A percentile compares a stretch with the other conserved stretches of the same genome.
These are phyloP conservation scores for Stentor coeruleus DNA, from an alignment of 73 alveolate genomes.

Conservation along the genomic window DNA sequence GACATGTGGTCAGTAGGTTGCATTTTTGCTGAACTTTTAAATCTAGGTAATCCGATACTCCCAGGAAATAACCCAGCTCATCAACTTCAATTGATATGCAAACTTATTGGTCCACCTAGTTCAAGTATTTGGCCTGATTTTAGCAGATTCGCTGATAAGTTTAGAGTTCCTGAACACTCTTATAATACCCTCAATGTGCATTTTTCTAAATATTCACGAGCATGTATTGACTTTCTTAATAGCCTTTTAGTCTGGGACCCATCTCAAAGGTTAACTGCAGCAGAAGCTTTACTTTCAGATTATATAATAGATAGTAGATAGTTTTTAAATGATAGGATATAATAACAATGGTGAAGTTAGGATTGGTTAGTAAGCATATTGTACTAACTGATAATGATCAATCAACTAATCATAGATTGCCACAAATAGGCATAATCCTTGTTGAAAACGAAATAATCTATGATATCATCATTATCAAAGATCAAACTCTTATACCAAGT, in stretches of 20 bases:
- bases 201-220: not conserved
- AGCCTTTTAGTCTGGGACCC: constrained; percentile 19
- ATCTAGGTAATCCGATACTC: constrained; percentile 5
- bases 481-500: not conserved
- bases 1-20: constrained; percentile 26
- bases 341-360: not conserved
- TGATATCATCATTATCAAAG: not conserved
- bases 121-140: not conserved
- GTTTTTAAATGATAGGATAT: not conserved
- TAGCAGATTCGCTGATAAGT: not conserved
- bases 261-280: constrained; percentile 14
- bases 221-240: constrained; percentile 10
- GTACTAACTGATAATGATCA: not conserved
- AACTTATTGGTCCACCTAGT: constrained; percentile 6
- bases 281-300: constrained; percentile 23
- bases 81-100: not conserved
- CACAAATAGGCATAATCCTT: not conserved
- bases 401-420: not conserved
- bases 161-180: not conserved
- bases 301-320: too few species aligned
- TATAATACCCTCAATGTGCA: not conserved
- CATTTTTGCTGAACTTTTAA: constrained; percentile 20
- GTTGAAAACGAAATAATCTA: not conserved
- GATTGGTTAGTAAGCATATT: constrained; percentile 12
- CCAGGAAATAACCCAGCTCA: not conserved